phyloP scores from a whole-genome alignment of 2,329 filamentous ascomycete genomes.

The Ciborinia camelliae region DNA sequence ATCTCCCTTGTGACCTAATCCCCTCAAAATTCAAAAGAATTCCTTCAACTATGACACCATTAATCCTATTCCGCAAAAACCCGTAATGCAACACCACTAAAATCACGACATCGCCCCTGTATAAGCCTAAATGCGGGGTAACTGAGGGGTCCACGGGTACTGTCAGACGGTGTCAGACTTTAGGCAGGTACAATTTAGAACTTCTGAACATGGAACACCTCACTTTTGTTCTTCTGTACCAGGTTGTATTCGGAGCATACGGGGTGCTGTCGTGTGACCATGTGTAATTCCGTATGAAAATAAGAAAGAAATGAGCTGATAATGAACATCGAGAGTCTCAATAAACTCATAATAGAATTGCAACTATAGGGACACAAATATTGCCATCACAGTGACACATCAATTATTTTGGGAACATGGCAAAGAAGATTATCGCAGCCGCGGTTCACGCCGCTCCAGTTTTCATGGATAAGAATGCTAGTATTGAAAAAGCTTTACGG shows the following conservation, averaged over 20 bases:
- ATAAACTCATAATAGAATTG: too few species aligned
- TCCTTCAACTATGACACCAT: too few species aligned
- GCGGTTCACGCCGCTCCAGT: conserved; percentile 3
- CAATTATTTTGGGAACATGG: background rate
- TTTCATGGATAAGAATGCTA: background rate
- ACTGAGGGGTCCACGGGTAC: background rate
- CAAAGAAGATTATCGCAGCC: background rate
- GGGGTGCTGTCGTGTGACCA: background rate
- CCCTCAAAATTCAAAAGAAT: too few species aligned
- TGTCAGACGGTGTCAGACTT: background rate
- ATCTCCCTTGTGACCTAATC: too few species aligned
- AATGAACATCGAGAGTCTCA: too few species aligned
- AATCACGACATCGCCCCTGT: too few species aligned
- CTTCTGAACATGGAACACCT: background rate
- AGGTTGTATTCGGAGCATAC: background rate
- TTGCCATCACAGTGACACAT: background rate
- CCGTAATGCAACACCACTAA: too few species aligned
- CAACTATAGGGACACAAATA: too few species aligned
- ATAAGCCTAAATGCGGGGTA: background rate
- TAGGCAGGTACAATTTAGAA: background rate
- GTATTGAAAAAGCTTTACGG: background rate
- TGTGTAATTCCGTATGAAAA: too few species aligned
- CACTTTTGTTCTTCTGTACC: background rate
- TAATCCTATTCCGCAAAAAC: too few species aligned
- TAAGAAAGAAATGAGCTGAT: background rate